Conservation (phyloP, 2,329 filamentous ascomycete species). For the Aspergillus pseudonomiae region DNA sequence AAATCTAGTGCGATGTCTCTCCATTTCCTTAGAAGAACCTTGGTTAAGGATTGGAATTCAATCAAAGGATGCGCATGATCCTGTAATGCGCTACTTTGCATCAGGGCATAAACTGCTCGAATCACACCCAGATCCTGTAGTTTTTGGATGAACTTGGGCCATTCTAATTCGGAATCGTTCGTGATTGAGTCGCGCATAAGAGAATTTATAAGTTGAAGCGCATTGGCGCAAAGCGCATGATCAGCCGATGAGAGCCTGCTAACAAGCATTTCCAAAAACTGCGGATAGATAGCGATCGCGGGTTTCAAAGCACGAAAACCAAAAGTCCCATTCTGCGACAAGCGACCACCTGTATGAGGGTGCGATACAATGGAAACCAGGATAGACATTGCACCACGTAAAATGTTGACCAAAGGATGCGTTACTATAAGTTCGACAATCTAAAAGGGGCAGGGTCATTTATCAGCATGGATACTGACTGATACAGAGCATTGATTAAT, state of each 20-base stretch:
- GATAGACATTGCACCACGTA: conserved; percentile 95
- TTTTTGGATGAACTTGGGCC: conserved; percentile 92
- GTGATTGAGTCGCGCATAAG: conserved; percentile 90
- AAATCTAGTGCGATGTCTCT: conserved; percentile 80
- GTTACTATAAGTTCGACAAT: conserved; percentile 92
- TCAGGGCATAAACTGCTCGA: conserved; percentile 85
- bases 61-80: conserved; percentile 87
- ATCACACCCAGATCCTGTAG: conserved; percentile 93
- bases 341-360: conserved; percentile 63
- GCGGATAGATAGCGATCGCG: conserved; percentile 84
- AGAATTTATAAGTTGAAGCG: conserved; percentile 92
- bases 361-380: conserved; percentile 90
- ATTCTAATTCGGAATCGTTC: conserved; percentile 76
- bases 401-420: conserved; percentile 94
- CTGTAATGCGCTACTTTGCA: conserved; percentile 91
- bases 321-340: conserved; percentile 64
- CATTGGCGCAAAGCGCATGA: conserved; percentile 92
- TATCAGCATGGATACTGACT: conserved; percentile 7
- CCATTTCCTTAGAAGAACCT: conserved; percentile 86
- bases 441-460: conserved; percentile 35
- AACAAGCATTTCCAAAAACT: conserved; percentile 93
- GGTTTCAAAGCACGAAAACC: conserved; percentile 92
- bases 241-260: conserved; percentile 90
- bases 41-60: conserved; percentile 91
- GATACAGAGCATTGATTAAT: not conserved